Evolutionary conservation across 176 grass and related monocot genomes (phyloP), one percentile per base, ranked within the genome.

Genomic region (Pontederia crassipes): DNA sequence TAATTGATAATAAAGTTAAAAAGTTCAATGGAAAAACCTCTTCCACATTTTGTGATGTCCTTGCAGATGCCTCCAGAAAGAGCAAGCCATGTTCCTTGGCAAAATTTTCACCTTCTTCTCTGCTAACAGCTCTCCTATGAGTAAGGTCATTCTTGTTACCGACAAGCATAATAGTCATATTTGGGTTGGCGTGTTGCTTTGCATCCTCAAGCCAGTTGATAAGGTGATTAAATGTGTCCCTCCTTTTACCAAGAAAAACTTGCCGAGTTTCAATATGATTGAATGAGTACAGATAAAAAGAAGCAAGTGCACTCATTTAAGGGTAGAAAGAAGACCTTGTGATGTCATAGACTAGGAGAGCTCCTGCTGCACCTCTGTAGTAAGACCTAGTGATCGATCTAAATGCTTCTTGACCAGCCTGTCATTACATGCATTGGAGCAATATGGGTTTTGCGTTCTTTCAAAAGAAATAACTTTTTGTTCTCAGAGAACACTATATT

Each of bases 311-410:
- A 54, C 12, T 3, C 9, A 54, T 16, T 17, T 40, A 40, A 40
- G 2, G 6, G 2, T 40, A 40, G 32, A 40, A 40, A 1, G 32
- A 40, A 7, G 32, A 54, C 51, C 51, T 54, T 15, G 51, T 54
- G 9, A 54, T 54, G 51, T 54, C 51, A 54, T 54, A 54, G 51
- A 54, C 51, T 14, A 54, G 51, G 14, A 54, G 51, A 15, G 51
- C 51, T 7, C 51, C 51, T 7, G 51, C 51, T 15, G 51, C 12
- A 17, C n/a, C 51, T 54, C 51, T 54, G 51, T 54, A 54, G 8
- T 54, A 54, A 16, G 51, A 54, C 51, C 51, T 54, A 16, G 51
- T 54, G 51, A 54, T 54, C n/a, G 51, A 54, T 54, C 51, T 54
- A 54, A 54, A 54, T 4, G 51, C n/a, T 54, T 54, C 51, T 16